Evolutionary conservation across 768 basidiomycete genomes (phyloP), one percentile per base, ranked within the genome.

Genomic region (Butyriboletus loyo): DNA sequence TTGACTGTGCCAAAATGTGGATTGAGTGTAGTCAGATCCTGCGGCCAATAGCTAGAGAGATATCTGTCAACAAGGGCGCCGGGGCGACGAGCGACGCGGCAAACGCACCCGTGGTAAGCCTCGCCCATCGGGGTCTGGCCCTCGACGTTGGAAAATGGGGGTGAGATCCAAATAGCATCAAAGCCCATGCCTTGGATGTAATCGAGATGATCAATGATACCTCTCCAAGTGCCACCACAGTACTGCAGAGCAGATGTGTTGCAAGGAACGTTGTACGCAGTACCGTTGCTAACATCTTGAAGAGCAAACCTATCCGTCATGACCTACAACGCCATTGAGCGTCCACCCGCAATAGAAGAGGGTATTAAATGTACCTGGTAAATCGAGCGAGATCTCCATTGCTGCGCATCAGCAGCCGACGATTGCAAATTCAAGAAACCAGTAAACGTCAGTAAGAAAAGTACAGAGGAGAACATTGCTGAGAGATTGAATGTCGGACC

Each of bases 121-220:
- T 81, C 74, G 27, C 82, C 81, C 56, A 78, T 74, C 0, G 76
- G 69, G 1, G 77, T 79, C 43, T 65, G 69, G 1, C 76, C 75
- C 25, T 79, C 77, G 32, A 80, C 64, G 49, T 82, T 82, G 45
- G 72, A 61, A 34, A 77, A 75, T 21, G 82, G 70, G 1, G 83
- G 84, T 2, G 80, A 81, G 46, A 81, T 80, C 82, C 81, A 84
- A 27, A 83, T 50, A 15, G 74, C 81, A 53, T 82, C 81, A 59
- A 83, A 83, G 31, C 83, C 83, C 80, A 84, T 81, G 54, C 72
- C 73, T 57, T 81, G 75, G 49, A 85, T 84, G 62, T 85, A 85
- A 67, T 84, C 83, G 44, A 85, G 76, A 55, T 82, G 77, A 54
- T 72, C 69, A 46, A 72, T 72, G 51, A 82, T 72, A 11, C 78